Evolutionary conservation across 257 asterid species (phyloP), one percentile per base, ranked within the genome.

Genomic region (Euphrasia confusa): DNA sequence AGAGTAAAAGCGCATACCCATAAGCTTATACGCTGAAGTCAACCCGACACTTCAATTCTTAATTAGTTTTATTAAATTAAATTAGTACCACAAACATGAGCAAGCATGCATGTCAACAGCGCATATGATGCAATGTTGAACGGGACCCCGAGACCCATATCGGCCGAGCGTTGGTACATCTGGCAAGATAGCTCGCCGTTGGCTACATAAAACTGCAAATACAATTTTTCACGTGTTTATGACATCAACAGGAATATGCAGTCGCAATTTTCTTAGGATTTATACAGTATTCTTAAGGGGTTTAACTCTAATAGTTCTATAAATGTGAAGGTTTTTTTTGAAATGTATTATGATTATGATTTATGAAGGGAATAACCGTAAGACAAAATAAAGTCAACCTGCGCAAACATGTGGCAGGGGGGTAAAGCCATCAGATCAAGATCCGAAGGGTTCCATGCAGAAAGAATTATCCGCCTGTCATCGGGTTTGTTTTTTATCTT

Each of bases 371-470:
- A 12, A 45, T 10, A 45, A 45, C 12, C 3, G 52, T 12, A n/a
- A 47, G 18, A 47, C 42, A 37, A 37, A 7, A 37, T 37, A 37
- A 37, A 37, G 33, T 30, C 4, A 30, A 87, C 94, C 96, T 88
- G 96, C 65, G 83, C 85, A 79, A 83, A 85, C 92, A 83, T 88
- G 84, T 85, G 96, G 81, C 96, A 81, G 68, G 95, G 95, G 52
- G 96, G 92, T 64, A 88, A 82, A 37, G 95, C 89, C 95, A 83
- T 85, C 76, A 78, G 39, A 72, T 80, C 77, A 62, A 85, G 81
- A 73, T 88, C 96, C 26, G 86, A 85, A 61, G 95, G 95, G 77
- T 83, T 88, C 96, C 96, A 88, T 60, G 95, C 89, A 54, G 95
- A 88, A 21, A 85, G 80, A 44, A 83, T 64, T 62, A 87, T 82